Percentiles rank a stretch among this genome's conserved stretches.
Evolutionary conservation across 768 basidiomycete species (phyloP).

Genomic region (Amanita fuliginea): DNA sequence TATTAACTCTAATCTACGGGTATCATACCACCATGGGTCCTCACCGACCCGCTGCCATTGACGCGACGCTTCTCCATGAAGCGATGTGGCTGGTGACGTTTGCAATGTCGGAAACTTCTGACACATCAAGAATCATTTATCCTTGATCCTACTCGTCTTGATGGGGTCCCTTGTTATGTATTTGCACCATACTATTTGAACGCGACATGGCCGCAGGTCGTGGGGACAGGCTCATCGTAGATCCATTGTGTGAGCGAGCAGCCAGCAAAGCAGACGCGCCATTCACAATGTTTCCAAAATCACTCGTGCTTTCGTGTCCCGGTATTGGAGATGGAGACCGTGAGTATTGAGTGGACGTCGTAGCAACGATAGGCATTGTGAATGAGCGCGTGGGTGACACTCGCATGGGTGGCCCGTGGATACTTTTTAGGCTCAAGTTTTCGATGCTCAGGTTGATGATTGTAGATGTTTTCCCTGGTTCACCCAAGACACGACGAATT

Average conservation of each 20-base stretch:
- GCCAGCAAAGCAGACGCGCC: slow-evolving; percentile 29
- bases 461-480: slow-evolving; percentile 17
- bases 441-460: slow-evolving; percentile 15
- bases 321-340: slow-evolving; percentile 38
- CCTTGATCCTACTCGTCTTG: not conserved
- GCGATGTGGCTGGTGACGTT: too few relatives aligned
- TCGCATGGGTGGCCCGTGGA: slow-evolving; percentile 13
- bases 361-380: slow-evolving; percentile 19
- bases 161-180: not conserved
- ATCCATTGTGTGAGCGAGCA: slow-evolving; percentile 56
- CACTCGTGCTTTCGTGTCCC: slow-evolving; percentile 11
- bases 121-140: too few relatives aligned
- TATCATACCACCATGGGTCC: too few relatives aligned
- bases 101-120: too few relatives aligned
- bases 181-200: slow-evolving; percentile 14
- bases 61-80: not conserved
- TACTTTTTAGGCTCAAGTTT: slow-evolving; percentile 18
- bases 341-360: slow-evolving; percentile 29
- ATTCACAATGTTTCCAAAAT: slow-evolving; percentile 13
- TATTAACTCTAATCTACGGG: not conserved
- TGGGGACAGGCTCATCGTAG: slow-evolving; percentile 50
- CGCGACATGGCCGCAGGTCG: slow-evolving; percentile 25
- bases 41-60: not conserved
- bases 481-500: slow-evolving; percentile 21
- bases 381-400: slow-evolving; percentile 27